Percentiles rank a stretch among this genome's conserved stretches.
Conservation (phyloP, 2,329 filamentous ascomycete species). For the Paracorniculantispora psalliotae region DNA sequence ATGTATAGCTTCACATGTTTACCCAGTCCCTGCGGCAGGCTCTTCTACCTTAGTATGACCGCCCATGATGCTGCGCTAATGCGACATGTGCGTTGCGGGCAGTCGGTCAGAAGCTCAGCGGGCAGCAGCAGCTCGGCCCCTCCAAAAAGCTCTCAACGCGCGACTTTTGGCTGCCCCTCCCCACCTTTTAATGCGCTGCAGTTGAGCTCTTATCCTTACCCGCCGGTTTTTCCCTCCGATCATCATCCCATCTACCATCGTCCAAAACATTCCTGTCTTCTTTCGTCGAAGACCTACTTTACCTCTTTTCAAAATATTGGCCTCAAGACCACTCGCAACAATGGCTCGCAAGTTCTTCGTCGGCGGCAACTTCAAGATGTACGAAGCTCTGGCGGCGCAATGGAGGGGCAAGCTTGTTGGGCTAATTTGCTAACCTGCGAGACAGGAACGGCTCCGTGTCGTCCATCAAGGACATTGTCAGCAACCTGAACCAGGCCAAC, state of each 20-base stretch:
- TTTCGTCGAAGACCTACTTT: too few species aligned
- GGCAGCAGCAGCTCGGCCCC: neutral
- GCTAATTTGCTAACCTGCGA: neutral
- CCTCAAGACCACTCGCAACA: constrained; percentile 38
- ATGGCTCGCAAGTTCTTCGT: constrained; percentile 98
- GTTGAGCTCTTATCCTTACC: neutral
- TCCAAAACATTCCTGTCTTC: neutral
- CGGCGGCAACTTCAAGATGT: constrained; percentile 99
- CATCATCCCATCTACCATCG: neutral
- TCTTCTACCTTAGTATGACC: too few species aligned
- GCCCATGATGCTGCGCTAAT: too few species aligned
- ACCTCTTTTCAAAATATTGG: neutral
- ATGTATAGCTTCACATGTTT: too few species aligned
- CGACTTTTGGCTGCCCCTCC: constrained; percentile 10
- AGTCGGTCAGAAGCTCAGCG: neutral
- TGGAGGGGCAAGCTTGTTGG: constrained; percentile 5
- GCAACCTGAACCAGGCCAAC: constrained; percentile 79
- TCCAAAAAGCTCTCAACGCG: constrained; percentile 7
- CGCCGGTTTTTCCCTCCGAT: neutral
- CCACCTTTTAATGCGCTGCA: neutral
- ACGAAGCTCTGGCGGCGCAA: constrained; percentile 31
- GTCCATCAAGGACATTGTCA: constrained; percentile 86
- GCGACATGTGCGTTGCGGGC: neutral
- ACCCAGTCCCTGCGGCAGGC: too few species aligned
- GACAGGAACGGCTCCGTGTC: constrained; percentile 86